These are phyloP conservation scores for Pythium insidiosum DNA, from an alignment of 352 stramenopile species.

Conservation along the genomic window DNA sequence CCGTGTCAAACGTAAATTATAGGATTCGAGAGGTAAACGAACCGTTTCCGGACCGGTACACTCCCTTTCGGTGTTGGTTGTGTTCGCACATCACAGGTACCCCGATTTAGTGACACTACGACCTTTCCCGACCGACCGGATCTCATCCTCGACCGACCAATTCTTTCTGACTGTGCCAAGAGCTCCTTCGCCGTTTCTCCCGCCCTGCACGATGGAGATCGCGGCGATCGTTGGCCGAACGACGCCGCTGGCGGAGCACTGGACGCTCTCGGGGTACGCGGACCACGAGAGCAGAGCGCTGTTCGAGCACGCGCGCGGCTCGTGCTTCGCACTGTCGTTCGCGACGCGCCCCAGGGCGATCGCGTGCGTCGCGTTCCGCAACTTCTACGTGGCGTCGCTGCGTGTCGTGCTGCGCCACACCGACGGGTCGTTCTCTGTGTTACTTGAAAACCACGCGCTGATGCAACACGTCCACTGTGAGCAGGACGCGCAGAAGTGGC, in stretches of 20 bases:
- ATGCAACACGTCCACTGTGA: conserved; percentile 57
- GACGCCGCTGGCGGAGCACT: conserved; percentile 14
- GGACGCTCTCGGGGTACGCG: background rate
- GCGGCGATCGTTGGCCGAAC: conserved; percentile 9
- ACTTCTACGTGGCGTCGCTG: conserved; percentile 54
- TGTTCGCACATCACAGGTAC: too few relatives aligned
- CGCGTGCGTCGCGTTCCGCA: conserved; percentile 45
- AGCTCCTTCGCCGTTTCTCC: too few relatives aligned
- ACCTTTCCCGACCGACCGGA: too few relatives aligned
- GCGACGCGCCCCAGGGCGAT: conserved; percentile 8
- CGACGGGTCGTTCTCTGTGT: conserved; percentile 29
- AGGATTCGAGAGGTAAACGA: too few relatives aligned
- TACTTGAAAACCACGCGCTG: conserved; percentile 31
- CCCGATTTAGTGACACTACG: too few relatives aligned
- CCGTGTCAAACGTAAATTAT: too few relatives aligned
- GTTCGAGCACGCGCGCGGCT: conserved; percentile 20
- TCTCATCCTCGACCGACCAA: too few relatives aligned
- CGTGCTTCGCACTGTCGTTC: conserved; percentile 35
- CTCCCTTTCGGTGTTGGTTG: too few relatives aligned
- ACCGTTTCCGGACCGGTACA: too few relatives aligned
- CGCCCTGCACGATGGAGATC: conserved; percentile 18
- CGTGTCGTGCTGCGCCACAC: conserved; percentile 39
- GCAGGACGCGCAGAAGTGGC: conserved; percentile 65
- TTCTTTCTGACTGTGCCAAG: too few relatives aligned
- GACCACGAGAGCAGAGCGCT: conserved; percentile 12